phyloP scores from a whole-genome alignment of 805 yeast species.

The Alloascoidea africana region DNA sequence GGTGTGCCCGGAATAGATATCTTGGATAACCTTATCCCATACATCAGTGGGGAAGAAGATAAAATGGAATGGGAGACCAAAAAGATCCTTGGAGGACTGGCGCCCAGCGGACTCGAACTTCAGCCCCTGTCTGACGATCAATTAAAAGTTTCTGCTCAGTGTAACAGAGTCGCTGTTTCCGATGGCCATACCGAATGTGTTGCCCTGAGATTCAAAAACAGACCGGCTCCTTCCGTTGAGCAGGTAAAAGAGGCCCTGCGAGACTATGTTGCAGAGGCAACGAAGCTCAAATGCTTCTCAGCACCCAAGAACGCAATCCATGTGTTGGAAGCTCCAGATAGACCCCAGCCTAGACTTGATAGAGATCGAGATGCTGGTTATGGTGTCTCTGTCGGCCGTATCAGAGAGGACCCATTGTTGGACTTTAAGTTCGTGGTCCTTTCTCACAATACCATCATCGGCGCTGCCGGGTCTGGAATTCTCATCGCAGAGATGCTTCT shows the following conservation, averaged over 20 bases:
- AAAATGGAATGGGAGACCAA: constrained; percentile 98
- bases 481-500: constrained; percentile 83
- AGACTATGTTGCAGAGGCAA: constrained; percentile 75
- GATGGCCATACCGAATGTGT: constrained; percentile 98
- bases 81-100: constrained; percentile 66
- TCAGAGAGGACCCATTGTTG: constrained; percentile 84
- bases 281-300: constrained; percentile 64
- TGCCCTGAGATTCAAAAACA: constrained; percentile 64
- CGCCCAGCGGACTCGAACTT: constrained; percentile 32
- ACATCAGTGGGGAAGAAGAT: constrained; percentile 93
- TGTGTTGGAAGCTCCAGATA: constrained; percentile 76
- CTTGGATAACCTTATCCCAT: constrained; percentile 89
- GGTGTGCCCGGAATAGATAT: constrained; percentile 95
- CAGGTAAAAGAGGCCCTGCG: constrained; percentile 55
- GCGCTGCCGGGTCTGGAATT: constrained; percentile 98
- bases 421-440: constrained; percentile 95
- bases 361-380: constrained; percentile 89
- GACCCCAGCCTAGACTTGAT: constrained; percentile 97
- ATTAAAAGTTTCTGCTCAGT: constrained; percentile 83
- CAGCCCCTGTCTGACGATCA: constrained; percentile 48
- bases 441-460: constrained; percentile 93
- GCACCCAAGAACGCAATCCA: constrained; percentile 91
- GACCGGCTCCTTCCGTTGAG: constrained; percentile 77
- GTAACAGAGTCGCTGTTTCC: constrained; percentile 92
- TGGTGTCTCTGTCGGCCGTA: constrained; percentile 89